phyloP scores from a whole-genome alignment of 257 asterid species.

The Primulina tabacum region DNA sequence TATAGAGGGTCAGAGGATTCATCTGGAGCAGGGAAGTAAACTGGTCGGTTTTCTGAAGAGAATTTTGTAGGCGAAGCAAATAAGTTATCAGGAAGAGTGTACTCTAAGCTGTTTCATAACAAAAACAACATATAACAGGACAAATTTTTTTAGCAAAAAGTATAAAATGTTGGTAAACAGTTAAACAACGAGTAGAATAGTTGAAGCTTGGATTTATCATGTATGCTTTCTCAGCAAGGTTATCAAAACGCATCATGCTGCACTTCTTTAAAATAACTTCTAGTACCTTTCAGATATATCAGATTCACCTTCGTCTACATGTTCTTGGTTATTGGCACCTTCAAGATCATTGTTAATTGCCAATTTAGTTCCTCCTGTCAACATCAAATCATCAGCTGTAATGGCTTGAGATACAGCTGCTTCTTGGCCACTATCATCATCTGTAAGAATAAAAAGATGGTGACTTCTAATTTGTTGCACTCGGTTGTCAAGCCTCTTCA shows the following conservation, averaged over 20 bases:
- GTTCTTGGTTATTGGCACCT: constrained; percentile 37
- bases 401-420: constrained; percentile 27
- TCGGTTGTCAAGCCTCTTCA: neutral
- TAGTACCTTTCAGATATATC: constrained; percentile 52
- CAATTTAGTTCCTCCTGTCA: constrained; percentile 32
- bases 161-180: neutral
- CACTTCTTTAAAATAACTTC: neutral
- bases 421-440: constrained; percentile 34
- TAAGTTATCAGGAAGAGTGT: constrained; percentile 76
- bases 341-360: constrained; percentile 23
- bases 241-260: neutral
- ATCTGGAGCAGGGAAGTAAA: constrained; percentile 36
- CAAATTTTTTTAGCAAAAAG: neutral
- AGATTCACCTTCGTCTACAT: constrained; percentile 34
- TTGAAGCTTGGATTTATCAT: neutral
- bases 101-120: constrained; percentile 61
- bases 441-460: constrained; percentile 27
- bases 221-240: neutral
- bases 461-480: neutral
- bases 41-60: constrained; percentile 39
- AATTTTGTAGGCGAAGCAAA: constrained; percentile 82
- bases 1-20: constrained; percentile 43
- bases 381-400: constrained; percentile 31
- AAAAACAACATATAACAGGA: neutral
- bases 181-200: neutral